A percentile compares a stretch with the other conserved stretches of the same genome.
Evolutionary conservation across 176 grass and related monocot genomes (phyloP).

Genomic region (Poa pratensis): DNA sequence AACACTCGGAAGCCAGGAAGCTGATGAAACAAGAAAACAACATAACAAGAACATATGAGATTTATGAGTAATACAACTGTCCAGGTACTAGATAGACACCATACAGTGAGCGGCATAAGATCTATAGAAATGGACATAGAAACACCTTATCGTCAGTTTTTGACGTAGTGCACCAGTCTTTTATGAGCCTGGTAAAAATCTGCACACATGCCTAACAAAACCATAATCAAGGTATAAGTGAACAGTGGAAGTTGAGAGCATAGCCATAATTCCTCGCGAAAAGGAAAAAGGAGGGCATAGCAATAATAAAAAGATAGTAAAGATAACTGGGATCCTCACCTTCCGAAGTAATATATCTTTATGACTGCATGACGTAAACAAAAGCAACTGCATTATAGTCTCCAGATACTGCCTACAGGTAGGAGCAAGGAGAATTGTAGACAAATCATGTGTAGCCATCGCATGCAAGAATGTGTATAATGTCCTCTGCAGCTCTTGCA

Average conservation of each 20-base stretch:
- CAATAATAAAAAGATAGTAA: constrained; percentile 31
- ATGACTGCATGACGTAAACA: constrained; percentile 82
- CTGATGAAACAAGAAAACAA: constrained; percentile 53
- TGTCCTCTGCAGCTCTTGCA: constrained; percentile 87
- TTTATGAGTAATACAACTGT: constrained; percentile 31
- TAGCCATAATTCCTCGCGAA: background rate
- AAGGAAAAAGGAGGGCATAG: background rate
- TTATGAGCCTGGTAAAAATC: constrained; percentile 89
- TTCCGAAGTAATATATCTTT: constrained; percentile 91
- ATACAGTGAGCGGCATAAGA: constrained; percentile 19
- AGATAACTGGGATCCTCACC: constrained; percentile 50
- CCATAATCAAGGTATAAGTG: constrained; percentile 39
- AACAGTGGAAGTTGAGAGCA: constrained; percentile 19
- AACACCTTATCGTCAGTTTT: constrained; percentile 83
- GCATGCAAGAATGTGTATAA: constrained; percentile 89
- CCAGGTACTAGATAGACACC: constrained; percentile 35
- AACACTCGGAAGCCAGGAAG: constrained; percentile 89
- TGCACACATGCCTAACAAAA: constrained; percentile 84
- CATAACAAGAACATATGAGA: constrained; percentile 35
- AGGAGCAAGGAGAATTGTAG: constrained; percentile 75
- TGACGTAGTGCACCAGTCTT: constrained; percentile 86
- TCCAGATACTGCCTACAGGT: constrained; percentile 77
- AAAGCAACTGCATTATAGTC: constrained; percentile 75
- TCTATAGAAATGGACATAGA: constrained; percentile 22
- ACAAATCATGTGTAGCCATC: constrained; percentile 82